Conservation (phyloP, 495 filamentous ascomycete genomes). For the Bacidia gigantensis region DNA sequence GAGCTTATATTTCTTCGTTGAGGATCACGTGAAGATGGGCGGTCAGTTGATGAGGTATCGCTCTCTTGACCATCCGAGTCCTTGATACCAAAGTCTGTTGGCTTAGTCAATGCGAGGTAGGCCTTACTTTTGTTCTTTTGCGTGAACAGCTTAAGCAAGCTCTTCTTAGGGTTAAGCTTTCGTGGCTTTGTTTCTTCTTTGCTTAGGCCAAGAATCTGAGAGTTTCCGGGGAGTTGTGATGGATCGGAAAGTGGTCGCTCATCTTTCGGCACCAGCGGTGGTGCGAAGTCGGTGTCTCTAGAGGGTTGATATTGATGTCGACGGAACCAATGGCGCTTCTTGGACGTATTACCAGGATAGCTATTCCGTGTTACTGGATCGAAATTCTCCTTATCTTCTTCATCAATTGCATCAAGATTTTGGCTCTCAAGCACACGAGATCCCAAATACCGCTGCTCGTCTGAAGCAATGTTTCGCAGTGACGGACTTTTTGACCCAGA, state of each 20-base stretch:
- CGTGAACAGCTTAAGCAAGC: slow-evolving; percentile 21
- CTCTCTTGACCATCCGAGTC: slow-evolving; percentile 14
- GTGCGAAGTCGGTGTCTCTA: slow-evolving; percentile 10
- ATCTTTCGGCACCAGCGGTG: slow-evolving; percentile 16
- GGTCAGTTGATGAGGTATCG: not conserved
- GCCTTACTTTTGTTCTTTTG: slow-evolving; percentile 15
- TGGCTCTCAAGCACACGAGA: slow-evolving; percentile 7
- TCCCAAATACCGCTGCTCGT: slow-evolving; percentile 10
- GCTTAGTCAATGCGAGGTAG: slow-evolving; percentile 2
- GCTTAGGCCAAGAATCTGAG: not conserved
- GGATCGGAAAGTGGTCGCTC: not conserved
- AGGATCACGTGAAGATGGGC: not conserved
- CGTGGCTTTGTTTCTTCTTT: slow-evolving; percentile 5
- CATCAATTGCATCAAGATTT: slow-evolving; percentile 19
- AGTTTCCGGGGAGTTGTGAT: not conserved
- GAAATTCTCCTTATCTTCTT: slow-evolving; percentile 12
- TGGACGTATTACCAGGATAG: slow-evolving; percentile 22
- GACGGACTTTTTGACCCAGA: slow-evolving; percentile 7
- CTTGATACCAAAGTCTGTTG: slow-evolving; percentile 18
- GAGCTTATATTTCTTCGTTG: not conserved
- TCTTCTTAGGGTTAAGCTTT: slow-evolving; percentile 13
- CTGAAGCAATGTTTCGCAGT: not conserved
- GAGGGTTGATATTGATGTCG: slow-evolving; percentile 23
- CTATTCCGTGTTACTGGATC: slow-evolving; percentile 9
- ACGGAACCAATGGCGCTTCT: slow-evolving; percentile 56